Evolutionary conservation across 2,329 filamentous ascomycete genomes (phyloP).

Genomic region (Aschersonia sp.): DNA sequence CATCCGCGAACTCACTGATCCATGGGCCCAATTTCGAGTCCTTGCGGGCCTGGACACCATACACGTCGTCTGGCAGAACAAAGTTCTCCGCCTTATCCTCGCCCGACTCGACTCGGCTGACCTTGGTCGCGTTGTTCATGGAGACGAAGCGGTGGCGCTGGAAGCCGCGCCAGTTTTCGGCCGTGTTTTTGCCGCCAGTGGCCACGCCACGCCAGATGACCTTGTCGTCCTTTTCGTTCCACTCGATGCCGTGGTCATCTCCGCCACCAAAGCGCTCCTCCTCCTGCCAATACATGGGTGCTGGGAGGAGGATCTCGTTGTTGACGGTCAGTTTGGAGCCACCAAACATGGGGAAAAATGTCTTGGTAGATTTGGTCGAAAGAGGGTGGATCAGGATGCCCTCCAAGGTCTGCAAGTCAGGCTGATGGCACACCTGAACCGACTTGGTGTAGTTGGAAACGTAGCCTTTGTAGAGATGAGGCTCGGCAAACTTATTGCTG

Average conservation of each 20-base stretch:
- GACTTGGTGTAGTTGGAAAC: conserved; percentile 47
- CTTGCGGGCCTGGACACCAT: conserved; percentile 30
- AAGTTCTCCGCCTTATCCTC: conserved; percentile 34
- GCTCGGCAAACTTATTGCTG: conserved; percentile 26
- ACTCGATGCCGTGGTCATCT: conserved; percentile 35
- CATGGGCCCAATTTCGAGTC: conserved; percentile 31
- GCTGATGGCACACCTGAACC: conserved; percentile 50
- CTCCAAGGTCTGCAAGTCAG: conserved; percentile 46
- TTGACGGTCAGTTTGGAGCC: conserved; percentile 56
- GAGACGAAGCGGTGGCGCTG: conserved; percentile 62
- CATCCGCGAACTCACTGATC: conserved; percentile 33
- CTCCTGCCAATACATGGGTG: conserved; percentile 53
- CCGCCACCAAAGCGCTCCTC: conserved; percentile 48
- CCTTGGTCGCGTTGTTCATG: conserved; percentile 54
- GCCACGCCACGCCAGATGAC: conserved; percentile 54
- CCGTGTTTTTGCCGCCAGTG: conserved; percentile 44
- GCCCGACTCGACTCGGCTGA: conserved; percentile 31
- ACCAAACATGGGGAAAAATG: conserved; percentile 50
- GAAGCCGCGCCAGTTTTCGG: conserved; percentile 54
- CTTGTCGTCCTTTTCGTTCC: conserved; percentile 38
- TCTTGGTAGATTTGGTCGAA: conserved; percentile 38
- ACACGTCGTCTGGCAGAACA: conserved; percentile 31
- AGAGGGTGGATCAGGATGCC: conserved; percentile 50
- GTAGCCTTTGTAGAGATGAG: conserved; percentile 40
- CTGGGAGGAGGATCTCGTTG: conserved; percentile 55